Evolutionary conservation across 805 yeast genomes (phyloP), one percentile per base, ranked within the genome.

Genomic region (Starmerella davenportii): DNA sequence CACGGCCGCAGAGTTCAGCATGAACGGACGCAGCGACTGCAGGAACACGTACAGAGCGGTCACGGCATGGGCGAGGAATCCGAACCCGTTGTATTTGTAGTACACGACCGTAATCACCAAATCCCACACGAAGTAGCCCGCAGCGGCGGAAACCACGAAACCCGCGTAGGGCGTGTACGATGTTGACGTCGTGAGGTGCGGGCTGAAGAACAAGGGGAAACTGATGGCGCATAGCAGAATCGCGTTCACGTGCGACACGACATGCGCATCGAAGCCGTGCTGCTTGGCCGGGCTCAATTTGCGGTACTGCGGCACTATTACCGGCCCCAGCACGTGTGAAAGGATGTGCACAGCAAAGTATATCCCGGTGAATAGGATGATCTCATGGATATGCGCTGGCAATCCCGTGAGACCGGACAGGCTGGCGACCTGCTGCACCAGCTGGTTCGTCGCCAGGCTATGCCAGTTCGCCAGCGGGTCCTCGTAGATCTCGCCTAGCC

Each of bases 121-220:
- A 58, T 90, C 98, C 98, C 98, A 90, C 18, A 81, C 48, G 55
- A 90, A 90, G 61, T 90, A 90, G 2, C 96, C 98, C 8, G 66
- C 54, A 8, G 92, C 75, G 40, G 76, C 52, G 1, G 95, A 66
- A 13, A 76, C 62, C 4, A 79, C 79, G 51, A 85, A 65, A 0
- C 81, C 82, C 1, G 75, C 74, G 52, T 72, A 79, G n/a, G 80
- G 79, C 38, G 76, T 72, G 53, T 70, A 68, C 34, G 82, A 85
- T n/a, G 70, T 61, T 19, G 79, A 59, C 4, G 77, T 67, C 51
- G 75, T 71, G 42, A 70, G 63, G 36, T 63, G 54, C 8, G 69
- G 64, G 45, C 76, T 77, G 40, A 65, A 60, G 55, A 76, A 72
- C 64, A 78, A 64, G 5, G 93, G 93, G 35, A 71, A 53, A 24